Evolutionary conservation across 1,284 basidiomycete genomes (phyloP), one percentile per base, ranked within the genome.

Genomic region (Apiotrichum sp.): DNA sequence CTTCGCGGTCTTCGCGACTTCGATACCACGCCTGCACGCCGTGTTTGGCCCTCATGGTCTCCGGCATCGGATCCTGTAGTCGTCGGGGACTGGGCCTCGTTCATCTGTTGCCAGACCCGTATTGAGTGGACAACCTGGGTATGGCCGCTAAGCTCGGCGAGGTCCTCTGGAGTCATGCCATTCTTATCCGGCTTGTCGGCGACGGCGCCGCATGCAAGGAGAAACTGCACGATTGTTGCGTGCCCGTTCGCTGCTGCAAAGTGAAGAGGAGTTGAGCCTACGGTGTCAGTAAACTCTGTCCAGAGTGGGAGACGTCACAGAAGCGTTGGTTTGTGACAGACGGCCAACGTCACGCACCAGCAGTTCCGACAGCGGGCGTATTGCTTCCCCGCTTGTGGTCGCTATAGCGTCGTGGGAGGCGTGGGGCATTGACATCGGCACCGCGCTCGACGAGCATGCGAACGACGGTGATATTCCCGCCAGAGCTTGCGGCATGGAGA

Each of bases 171-270:
- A 0, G 88, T 90, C 61, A 89, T 78, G 6, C 88, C 89, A 73
- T 91, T 85, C 74, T 95, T 95, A 77, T 96, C 92, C 16, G 84
- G 73, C 54, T 84, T 83, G 70, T 86, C 80, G 29, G 89, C 83
- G 56, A 84, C 81, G 4, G 92, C 92, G 39, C 90, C 90, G 62
- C 84, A 84, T 9, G 84, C 81, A 34, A 96, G 83, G 43, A 96
- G 83, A 34, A 87, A 83, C 58, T 80, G 81, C 43, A 90, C 83
- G 63, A 90, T 83, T 16, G 80, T 74, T 36, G 82, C 82, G 74
- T 96, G 89, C 4, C 91, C 91, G 63, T 93, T 92, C 29, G 92
- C 90, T 33, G 89, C 86, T 6, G 92, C 92, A 71, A 95, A 96
- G 70, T 96, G 92, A n/a, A 96, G 82, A 0, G 92, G 88, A 0